Conservation (phyloP, 2,329 filamentous ascomycete species). For the Hypoxylon sp. region DNA sequence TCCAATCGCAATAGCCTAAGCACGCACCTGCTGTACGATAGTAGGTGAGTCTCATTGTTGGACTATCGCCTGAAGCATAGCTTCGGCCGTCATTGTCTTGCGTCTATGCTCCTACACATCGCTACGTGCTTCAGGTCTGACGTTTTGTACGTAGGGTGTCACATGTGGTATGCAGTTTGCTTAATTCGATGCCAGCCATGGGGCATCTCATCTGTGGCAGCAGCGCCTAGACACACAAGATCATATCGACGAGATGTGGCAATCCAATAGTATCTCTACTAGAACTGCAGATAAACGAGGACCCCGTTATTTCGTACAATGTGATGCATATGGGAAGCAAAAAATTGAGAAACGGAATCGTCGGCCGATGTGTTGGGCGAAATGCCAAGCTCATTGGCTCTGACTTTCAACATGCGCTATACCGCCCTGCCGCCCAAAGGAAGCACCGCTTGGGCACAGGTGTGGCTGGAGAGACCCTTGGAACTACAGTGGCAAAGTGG, state of each 20-base stretch:
- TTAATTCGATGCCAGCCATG: not conserved
- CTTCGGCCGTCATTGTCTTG: not conserved
- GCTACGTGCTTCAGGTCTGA: not conserved
- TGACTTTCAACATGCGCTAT: slow-evolving; percentile 25
- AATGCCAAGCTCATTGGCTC: slow-evolving; percentile 33
- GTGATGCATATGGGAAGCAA: slow-evolving; percentile 14
- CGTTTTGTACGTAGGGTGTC: not conserved
- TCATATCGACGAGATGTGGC: not conserved
- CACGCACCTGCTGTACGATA: slow-evolving; percentile 15
- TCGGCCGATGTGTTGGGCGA: slow-evolving; percentile 19
- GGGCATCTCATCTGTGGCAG: not conserved
- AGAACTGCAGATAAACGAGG: slow-evolving; percentile 8
- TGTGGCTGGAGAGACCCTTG: slow-evolving; percentile 13
- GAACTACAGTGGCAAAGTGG: not conserved
- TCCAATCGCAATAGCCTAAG: slow-evolving; percentile 8
- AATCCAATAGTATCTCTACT: not conserved
- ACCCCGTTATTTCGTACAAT: slow-evolving; percentile 15
- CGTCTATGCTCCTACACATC: not conserved
- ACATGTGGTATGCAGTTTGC: not conserved
- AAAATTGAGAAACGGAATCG: slow-evolving; percentile 31
- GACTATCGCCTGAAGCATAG: slow-evolving; percentile 5
- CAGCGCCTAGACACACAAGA: not conserved
- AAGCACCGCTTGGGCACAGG: slow-evolving; percentile 13
- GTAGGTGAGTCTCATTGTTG: not conserved
- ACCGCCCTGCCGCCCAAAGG: slow-evolving; percentile 10